Base-by-base conservation (phyloP, 2,329 filamentous ascomycete genomes). In the Tolypocladium endophyticum region DNA sequence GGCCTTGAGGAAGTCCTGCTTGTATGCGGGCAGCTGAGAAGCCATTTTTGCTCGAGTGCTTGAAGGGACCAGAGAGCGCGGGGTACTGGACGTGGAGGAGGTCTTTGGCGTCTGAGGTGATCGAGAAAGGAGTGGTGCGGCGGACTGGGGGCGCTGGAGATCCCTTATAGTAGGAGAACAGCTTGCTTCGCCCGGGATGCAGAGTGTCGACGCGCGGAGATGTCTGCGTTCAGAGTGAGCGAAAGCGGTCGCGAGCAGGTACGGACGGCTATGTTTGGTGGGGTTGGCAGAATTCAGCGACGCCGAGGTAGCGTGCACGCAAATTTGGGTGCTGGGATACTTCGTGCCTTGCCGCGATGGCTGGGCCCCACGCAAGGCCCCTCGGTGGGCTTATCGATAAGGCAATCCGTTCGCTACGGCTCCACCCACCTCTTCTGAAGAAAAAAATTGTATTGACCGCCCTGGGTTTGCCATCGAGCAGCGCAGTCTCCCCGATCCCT, bases 1-100 rank as follows among this genome's bases (percentile, higher is more conserved):
- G 60, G 88, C 82, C 70, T 83, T 75, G 67, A 94, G 81, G 73
- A 95, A 91, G 61, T 82, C 80, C 65, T 84, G 77, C 76, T 94
- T 94, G 79, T 88, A 89, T 57, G 81, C 73, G 43, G 82, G 74
- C 36, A 88, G 79, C 58, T 74, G 68, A 59, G 72, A 61, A 25
- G 63, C 57, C 63, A 65, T 64, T 35, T 54, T 58, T 50, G 20
- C 20, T 50, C 39, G 12, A 9, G 2, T 28, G 45, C 12, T 25
- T 33, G 41, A 9, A 14, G n/a, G n/a, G 9, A 11, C 39, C 20
- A 45, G 43, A 25, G 11, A 11, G n/a, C n/a, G 25, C 47, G 47
- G 47, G 23, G 43, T 47, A 25, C 23, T 16, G 23, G 43, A 16
- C 23, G 45, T 50, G 6, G 45, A 47, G 20, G 41, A n/a, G 43